These are phyloP conservation scores for Sordariomycetes sp. DNA, from an alignment of 2,329 filamentous ascomycete genomes.

Conservation along the genomic window DNA sequence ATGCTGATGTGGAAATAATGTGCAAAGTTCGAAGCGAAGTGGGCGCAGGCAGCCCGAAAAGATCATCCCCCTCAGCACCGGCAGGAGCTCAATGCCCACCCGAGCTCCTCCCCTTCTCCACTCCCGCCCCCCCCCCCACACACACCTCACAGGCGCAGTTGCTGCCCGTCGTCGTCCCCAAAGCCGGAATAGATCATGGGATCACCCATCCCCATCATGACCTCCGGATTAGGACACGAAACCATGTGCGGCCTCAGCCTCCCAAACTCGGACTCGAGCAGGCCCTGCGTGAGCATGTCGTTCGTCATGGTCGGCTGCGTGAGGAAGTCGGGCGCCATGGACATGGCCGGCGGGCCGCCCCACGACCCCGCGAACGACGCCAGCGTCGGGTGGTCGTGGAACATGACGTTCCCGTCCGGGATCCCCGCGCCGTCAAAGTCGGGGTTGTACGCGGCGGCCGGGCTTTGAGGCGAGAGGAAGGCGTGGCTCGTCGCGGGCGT, in stretches of 20 bases:
- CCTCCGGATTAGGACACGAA: constrained; percentile 35
- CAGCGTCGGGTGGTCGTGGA: constrained; percentile 19
- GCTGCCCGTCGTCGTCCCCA: constrained; percentile 14
- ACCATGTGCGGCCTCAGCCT: constrained; percentile 42
- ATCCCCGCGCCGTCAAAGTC: constrained; percentile 20
- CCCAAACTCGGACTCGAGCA: constrained; percentile 37
- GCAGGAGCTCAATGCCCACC: background rate
- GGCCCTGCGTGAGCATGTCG: constrained; percentile 32
- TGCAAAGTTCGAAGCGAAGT: background rate
- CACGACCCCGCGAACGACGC: constrained; percentile 16
- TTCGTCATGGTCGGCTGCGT: constrained; percentile 26
- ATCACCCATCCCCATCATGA: constrained; percentile 43
- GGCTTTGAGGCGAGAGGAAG: constrained; percentile 41
- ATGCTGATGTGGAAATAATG: background rate
- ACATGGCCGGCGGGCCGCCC: constrained; percentile 9
- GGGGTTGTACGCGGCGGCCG: constrained; percentile 22
- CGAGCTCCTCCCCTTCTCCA: too few species aligned
- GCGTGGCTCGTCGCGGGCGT: constrained; percentile 25
- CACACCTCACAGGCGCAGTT: background rate
- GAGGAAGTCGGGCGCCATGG: constrained; percentile 23
- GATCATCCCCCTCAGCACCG: background rate
- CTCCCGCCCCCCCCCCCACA: background rate
- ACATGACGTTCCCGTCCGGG: constrained; percentile 17
- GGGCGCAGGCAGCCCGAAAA: background rate
- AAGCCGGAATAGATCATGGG: constrained; percentile 45